Evolutionary conservation across 2,329 filamentous ascomycete genomes (phyloP), one percentile per base, ranked within the genome.

Genomic region (Ascocoryne sarcoides): DNA sequence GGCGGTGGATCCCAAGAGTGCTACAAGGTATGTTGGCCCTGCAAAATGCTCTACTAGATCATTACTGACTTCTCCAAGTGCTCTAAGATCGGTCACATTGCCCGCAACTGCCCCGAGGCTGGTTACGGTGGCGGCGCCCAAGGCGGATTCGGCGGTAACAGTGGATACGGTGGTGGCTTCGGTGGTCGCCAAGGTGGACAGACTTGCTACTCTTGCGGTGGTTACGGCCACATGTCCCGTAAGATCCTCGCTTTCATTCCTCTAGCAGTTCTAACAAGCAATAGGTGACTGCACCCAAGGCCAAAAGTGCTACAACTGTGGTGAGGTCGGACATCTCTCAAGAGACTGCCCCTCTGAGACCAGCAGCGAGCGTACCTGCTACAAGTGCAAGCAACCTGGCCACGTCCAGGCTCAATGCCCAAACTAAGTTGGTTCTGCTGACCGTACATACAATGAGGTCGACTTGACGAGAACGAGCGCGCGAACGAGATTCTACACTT

Each of bases 241-340:
- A 62, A 60, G 75, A 72, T 12, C 36, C 15, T n/a, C 4, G n/a
- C 4, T 34, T 4, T 3, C 21, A 3, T 30, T 5, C 12, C 4
- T 35, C 39, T 10, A 12, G 39, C 29, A 37, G 36, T 29, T 14
- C n/a, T 36, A 15, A 53, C 39, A 34, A 23, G 10, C 9, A 26
- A n/a, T 42, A 78, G 75, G 76, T 55, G 92, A 96, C 69, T 98
- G 92, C 70, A 93, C 90, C 58, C 93, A 96, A 66, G 92, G 92
- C 60, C 90, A 93, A 75, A 96, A 96, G 76, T 98, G 92, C 82
- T 98, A 96, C 81, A 95, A 95, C 79, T 96, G 92, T 56, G 77
- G 77, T 53, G 88, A 95, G 72, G 84, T 90, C 56, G 90, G 92
- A 48, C 90, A 96, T 45, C 44, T 49, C 16, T 46, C 56, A 52